These are phyloP conservation scores for Clavaria fumosa DNA, from an alignment of 768 basidiomycete species.

Conservation along the genomic window DNA sequence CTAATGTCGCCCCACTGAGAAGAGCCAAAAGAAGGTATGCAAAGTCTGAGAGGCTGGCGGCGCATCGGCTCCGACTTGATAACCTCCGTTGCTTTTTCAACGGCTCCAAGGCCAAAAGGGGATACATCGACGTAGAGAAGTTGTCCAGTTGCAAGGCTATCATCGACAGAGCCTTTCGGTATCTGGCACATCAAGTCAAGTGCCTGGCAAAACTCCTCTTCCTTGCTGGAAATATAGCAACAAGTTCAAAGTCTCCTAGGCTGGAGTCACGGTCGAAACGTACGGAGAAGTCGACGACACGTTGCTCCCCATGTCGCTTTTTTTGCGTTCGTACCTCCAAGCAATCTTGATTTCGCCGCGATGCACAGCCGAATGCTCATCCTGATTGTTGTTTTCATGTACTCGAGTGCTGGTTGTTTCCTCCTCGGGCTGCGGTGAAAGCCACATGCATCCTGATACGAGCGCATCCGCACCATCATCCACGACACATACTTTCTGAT, in stretches of 20 bases:
- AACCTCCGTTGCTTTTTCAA: too few relatives aligned
- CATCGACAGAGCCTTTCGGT: slow-evolving; percentile 33
- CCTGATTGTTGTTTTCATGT: too few relatives aligned
- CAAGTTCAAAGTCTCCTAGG: slow-evolving; percentile 5
- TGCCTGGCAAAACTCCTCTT: slow-evolving; percentile 46
- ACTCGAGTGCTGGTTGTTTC: too few relatives aligned
- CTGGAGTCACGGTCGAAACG: slow-evolving; percentile 9
- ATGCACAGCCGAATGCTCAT: slow-evolving; percentile 25
- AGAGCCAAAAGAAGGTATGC: slow-evolving; percentile 46
- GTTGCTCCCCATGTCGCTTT: slow-evolving; percentile 80
- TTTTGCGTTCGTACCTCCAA: slow-evolving; percentile 94
- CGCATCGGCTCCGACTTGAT: too few relatives aligned
- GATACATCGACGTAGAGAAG: slow-evolving; percentile 20
- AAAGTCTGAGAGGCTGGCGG: slow-evolving; percentile 37
- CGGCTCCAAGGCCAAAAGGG: too few relatives aligned
- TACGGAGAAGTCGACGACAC: slow-evolving; percentile 32
- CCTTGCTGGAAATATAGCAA: slow-evolving; percentile 21
- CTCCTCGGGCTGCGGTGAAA: slow-evolving; percentile 22
- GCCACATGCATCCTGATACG: slow-evolving; percentile 73
- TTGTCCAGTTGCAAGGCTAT: slow-evolving; percentile 24
- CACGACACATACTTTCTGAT: slow-evolving; percentile 55
- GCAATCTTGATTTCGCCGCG: slow-evolving; percentile 80
- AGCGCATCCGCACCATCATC: slow-evolving; percentile 42
- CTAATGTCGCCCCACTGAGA: slow-evolving; percentile 53
- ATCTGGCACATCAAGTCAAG: slow-evolving; percentile 63